These are phyloP conservation scores for Populus hybrid DNA, from an alignment of 441 rosid genomes.

Conservation along the genomic window DNA sequence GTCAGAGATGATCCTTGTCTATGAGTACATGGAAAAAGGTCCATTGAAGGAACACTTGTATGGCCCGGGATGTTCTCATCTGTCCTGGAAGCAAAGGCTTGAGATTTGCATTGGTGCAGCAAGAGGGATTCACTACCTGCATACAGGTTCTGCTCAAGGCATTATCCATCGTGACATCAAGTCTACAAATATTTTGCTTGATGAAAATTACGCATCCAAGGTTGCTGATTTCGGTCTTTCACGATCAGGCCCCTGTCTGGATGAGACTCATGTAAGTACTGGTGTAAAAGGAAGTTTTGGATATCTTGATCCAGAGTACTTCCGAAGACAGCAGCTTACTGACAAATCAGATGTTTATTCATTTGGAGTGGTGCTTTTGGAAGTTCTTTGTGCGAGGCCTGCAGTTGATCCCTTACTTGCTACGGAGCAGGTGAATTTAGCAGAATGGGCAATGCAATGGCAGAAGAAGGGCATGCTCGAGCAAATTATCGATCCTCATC, in stretches of 20 bases:
- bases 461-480: slow-evolving; percentile 72
- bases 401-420: slow-evolving; percentile 81
- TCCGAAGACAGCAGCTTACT: slow-evolving; percentile 84
- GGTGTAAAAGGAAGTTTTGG: slow-evolving; percentile 96
- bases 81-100: slow-evolving; percentile 87
- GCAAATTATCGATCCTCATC: slow-evolving; percentile 59
- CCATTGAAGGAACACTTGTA: slow-evolving; percentile 76
- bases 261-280: slow-evolving; percentile 86
- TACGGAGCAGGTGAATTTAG: slow-evolving; percentile 83
- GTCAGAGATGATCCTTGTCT: slow-evolving; percentile 84
- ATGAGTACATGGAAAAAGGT: slow-evolving; percentile 89
- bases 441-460: slow-evolving; percentile 95
- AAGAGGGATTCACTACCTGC: slow-evolving; percentile 89
- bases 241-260: slow-evolving; percentile 78
- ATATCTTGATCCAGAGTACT: slow-evolving; percentile 90
- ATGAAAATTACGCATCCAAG: slow-evolving; percentile 64
- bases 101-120: slow-evolving; percentile 88
- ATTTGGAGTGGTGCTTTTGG: slow-evolving; percentile 77
- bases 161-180: slow-evolving; percentile 92
- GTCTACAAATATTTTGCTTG: slow-evolving; percentile 80
- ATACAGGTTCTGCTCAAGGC: slow-evolving; percentile 88
- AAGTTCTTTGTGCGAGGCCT: slow-evolving; percentile 87
- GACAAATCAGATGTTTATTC: slow-evolving; percentile 91
- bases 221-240: slow-evolving; percentile 96
- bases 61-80: slow-evolving; percentile 45